A percentile compares a stretch with the other conserved stretches of the same genome.
Conservation (phyloP, 768 basidiomycete genomes). For the Tephrocybe rancida region DNA sequence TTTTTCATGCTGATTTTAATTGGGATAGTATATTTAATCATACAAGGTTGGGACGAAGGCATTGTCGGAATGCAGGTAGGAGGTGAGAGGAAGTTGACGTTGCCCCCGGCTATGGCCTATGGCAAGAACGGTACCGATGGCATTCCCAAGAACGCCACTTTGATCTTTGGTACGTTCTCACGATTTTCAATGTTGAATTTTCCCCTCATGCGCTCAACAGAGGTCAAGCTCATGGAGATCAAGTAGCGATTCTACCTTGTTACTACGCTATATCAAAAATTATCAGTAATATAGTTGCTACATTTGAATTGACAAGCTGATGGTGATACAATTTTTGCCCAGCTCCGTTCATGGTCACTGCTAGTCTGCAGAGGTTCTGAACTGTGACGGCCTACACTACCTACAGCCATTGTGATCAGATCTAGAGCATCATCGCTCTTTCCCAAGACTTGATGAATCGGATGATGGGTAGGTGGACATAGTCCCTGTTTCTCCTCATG, state of each 20-base stretch:
- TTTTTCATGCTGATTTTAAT: not conserved
- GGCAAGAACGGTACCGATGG: slow-evolving; percentile 59
- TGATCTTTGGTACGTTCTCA: slow-evolving; percentile 71
- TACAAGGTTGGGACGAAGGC: slow-evolving; percentile 85
- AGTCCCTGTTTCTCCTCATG: too few relatives aligned
- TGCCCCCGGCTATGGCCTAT: slow-evolving; percentile 73
- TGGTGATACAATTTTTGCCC: too few relatives aligned
- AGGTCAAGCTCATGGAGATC: slow-evolving; percentile 73
- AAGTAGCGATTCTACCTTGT: slow-evolving; percentile 40
- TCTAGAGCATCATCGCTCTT: too few relatives aligned
- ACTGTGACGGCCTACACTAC: too few relatives aligned
- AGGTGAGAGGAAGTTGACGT: slow-evolving; percentile 81
- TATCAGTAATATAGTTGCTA: too few relatives aligned
- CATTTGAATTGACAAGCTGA: too few relatives aligned
- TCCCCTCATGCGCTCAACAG: slow-evolving; percentile 33
- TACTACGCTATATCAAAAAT: not conserved
- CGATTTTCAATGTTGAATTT: not conserved
- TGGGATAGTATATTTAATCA: not conserved
- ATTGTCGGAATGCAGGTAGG: slow-evolving; percentile 90
- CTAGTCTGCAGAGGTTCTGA: too few relatives aligned
- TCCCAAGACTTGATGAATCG: too few relatives aligned
- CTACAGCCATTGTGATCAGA: too few relatives aligned
- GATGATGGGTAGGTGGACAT: too few relatives aligned
- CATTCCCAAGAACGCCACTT: slow-evolving; percentile 82
- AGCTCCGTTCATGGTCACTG: too few relatives aligned